phyloP scores from a whole-genome alignment of 2,329 filamentous ascomycete species.

The Colletotrichum eremochloae region DNA sequence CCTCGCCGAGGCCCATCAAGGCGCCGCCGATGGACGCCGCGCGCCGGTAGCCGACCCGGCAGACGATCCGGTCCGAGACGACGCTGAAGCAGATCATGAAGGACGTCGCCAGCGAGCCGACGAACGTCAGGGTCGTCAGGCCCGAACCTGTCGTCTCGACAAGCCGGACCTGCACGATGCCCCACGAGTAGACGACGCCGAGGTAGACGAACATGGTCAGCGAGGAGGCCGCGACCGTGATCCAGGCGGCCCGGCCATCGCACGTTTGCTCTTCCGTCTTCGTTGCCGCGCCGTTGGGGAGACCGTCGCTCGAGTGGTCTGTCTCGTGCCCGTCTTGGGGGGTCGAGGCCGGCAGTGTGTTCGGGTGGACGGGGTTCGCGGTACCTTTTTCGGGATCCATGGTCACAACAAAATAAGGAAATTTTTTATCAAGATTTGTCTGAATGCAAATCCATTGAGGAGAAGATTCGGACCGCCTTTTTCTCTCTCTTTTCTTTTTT shows the following conservation, averaged over 20 bases:
- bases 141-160: conserved; percentile 44
- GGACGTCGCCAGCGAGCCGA: conserved; percentile 48
- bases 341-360: neutral
- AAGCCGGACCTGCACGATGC: conserved; percentile 46
- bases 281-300: neutral
- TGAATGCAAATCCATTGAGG: neutral
- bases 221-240: conserved; percentile 46
- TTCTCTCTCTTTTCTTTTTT: neutral
- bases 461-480: too few species aligned
- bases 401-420: neutral
- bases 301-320: neutral
- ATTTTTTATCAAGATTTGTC: neutral
- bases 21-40: conserved; percentile 45
- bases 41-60: conserved; percentile 44
- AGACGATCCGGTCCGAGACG: conserved; percentile 45
- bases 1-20: conserved; percentile 47
- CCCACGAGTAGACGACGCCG: conserved; percentile 49
- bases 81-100: conserved; percentile 48
- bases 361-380: neutral
- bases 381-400: conserved; percentile 34
- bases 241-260: conserved; percentile 43
- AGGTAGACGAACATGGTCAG: conserved; percentile 48
- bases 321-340: conserved; percentile 10
- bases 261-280: neutral
- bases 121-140: conserved; percentile 47